These are phyloP conservation scores for Diplocarpon rosae DNA, from an alignment of 2,329 filamentous ascomycete genomes.

Conservation along the genomic window DNA sequence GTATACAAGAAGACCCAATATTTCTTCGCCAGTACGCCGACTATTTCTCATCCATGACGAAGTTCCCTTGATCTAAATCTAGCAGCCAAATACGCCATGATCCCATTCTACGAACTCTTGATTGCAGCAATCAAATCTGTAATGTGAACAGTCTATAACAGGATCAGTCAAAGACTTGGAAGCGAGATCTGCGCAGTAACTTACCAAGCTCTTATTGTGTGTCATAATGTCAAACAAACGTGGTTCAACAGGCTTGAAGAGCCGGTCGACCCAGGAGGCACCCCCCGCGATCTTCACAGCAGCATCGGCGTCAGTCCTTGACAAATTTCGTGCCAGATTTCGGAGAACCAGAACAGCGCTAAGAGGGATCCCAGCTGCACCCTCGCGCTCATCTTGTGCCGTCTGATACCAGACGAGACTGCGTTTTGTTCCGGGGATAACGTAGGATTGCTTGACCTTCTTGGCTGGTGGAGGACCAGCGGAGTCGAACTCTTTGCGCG, in stretches of 20 bases:
- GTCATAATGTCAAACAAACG: slow-evolving; percentile 59
- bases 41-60: neutral
- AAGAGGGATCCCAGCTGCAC: slow-evolving; percentile 69
- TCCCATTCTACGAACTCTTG: slow-evolving; percentile 9
- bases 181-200: slow-evolving; percentile 14
- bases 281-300: slow-evolving; percentile 38
- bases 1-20: neutral
- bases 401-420: slow-evolving; percentile 46
- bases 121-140: slow-evolving; percentile 12
- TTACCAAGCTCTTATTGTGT: slow-evolving; percentile 53
- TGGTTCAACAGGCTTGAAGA: slow-evolving; percentile 55
- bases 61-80: neutral
- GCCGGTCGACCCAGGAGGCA: slow-evolving; percentile 52
- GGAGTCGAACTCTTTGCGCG: slow-evolving; percentile 9
- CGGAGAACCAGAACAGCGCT: slow-evolving; percentile 67
- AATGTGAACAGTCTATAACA: slow-evolving; percentile 8
- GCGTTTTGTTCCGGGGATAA: slow-evolving; percentile 39
- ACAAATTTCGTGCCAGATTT: slow-evolving; percentile 61
- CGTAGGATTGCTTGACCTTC: slow-evolving; percentile 23
- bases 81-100: neutral
- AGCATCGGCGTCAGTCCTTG: slow-evolving; percentile 48
- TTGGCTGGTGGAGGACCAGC: slow-evolving; percentile 18
- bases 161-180: neutral
- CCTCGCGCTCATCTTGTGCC: slow-evolving; percentile 40
- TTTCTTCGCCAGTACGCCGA: slow-evolving; percentile 1